Percentiles rank a stretch among this genome's conserved stretches.
Evolutionary conservation across 495 filamentous ascomycete species (phyloP).

Genomic region (Penicillium verhagenii): DNA sequence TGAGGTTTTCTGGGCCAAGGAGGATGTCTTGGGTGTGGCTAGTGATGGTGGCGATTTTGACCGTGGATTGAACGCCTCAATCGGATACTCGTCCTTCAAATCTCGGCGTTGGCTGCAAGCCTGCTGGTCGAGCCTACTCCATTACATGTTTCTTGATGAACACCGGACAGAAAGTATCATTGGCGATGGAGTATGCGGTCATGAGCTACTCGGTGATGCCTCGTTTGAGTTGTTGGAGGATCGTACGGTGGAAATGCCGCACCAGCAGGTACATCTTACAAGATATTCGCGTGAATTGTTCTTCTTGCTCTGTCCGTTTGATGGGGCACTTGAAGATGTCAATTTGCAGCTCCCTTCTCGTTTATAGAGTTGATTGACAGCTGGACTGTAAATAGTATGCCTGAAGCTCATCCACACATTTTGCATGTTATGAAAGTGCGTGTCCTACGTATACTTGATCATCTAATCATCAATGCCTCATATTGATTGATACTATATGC

Average conservation of each 20-base stretch:
- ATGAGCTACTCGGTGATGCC: constrained; percentile 15
- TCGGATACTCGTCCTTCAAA: constrained; percentile 58
- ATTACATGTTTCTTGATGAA: constrained; percentile 65
- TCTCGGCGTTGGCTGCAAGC: constrained; percentile 59
- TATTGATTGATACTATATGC: too few relatives aligned
- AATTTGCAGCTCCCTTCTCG: neutral
- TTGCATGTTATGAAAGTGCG: too few relatives aligned
- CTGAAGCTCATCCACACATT: neutral
- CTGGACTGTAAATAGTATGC: neutral
- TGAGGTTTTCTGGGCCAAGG: constrained; percentile 30
- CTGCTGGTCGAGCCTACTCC: constrained; percentile 64
- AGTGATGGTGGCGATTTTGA: constrained; percentile 58
- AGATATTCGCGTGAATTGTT: constrained; percentile 56
- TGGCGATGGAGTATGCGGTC: constrained; percentile 53
- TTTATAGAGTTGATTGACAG: neutral
- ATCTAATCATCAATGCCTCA: too few relatives aligned
- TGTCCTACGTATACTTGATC: too few relatives aligned
- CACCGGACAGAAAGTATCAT: constrained; percentile 57
- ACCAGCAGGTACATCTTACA: constrained; percentile 56
- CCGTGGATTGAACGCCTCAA: constrained; percentile 60
- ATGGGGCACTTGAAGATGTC: neutral
- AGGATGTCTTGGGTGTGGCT: constrained; percentile 59
- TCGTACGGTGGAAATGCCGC: constrained; percentile 56
- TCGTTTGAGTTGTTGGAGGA: neutral
- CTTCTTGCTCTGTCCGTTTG: constrained; percentile 40